Evolutionary conservation across 2,329 filamentous ascomycete species (phyloP).

Genomic region (Metarhizium robertsii): DNA sequence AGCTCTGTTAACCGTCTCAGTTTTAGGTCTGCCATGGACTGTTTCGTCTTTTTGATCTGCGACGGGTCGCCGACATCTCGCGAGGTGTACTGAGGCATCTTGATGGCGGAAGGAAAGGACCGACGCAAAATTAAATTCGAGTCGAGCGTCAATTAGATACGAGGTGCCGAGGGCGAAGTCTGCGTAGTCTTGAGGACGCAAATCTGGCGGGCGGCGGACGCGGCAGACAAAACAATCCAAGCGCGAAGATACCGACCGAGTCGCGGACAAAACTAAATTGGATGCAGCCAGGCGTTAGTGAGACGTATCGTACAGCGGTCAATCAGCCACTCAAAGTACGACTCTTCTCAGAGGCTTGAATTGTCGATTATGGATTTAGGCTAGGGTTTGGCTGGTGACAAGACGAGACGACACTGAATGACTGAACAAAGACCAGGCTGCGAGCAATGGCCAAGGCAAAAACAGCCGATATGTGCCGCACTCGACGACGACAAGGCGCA

Average conservation of each 20-base stretch:
- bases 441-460: background rate
- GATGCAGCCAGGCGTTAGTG: background rate
- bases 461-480: background rate
- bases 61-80: slow-evolving; percentile 58
- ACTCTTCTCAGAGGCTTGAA: background rate
- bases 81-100: slow-evolving; percentile 58
- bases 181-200: slow-evolving; percentile 5
- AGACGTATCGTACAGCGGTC: background rate
- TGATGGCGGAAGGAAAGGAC: slow-evolving; percentile 18
- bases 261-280: slow-evolving; percentile 6
- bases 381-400: background rate
- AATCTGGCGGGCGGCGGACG: slow-evolving; percentile 6
- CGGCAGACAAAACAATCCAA: background rate
- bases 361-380: background rate
- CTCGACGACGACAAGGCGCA: background rate
- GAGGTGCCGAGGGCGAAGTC: background rate
- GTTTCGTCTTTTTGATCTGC: slow-evolving; percentile 84
- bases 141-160: background rate
- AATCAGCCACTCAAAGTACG: background rate
- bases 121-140: background rate
- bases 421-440: background rate
- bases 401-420: background rate
- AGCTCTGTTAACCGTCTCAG: slow-evolving; percentile 91
- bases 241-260: background rate
- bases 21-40: slow-evolving; percentile 98